phyloP scores from a whole-genome alignment of 805 yeast species.

The Sungouiozyma intestinalis region DNA sequence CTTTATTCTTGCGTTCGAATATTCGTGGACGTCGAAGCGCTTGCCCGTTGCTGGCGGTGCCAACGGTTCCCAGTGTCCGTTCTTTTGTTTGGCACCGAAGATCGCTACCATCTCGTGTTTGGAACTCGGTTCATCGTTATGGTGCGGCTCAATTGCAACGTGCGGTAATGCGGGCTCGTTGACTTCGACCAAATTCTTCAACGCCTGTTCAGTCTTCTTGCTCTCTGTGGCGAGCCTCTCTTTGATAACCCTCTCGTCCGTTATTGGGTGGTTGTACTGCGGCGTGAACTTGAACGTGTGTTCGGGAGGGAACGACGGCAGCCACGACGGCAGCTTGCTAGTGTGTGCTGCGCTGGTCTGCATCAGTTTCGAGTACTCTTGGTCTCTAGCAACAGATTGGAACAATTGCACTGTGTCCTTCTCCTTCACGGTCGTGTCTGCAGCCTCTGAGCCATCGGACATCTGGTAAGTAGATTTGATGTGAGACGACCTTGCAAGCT shows the following conservation, averaged over 20 bases:
- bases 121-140: too few relatives aligned
- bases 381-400: constrained; percentile 10
- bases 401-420: background rate
- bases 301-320: constrained; percentile 89
- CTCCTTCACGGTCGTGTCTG: background rate
- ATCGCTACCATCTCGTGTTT: too few relatives aligned
- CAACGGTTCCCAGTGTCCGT: too few relatives aligned
- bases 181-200: constrained; percentile 29
- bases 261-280: constrained; percentile 45
- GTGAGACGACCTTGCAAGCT: background rate
- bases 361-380: constrained; percentile 17
- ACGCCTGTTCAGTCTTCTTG: constrained; percentile 65
- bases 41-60: too few relatives aligned
- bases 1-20: constrained; percentile 39
- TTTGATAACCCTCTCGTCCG: constrained; percentile 63
- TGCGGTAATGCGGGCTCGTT: too few relatives aligned
- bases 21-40: constrained; percentile 44
- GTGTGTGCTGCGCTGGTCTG: constrained; percentile 37
- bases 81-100: too few relatives aligned
- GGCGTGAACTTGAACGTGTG: constrained; percentile 82
- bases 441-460: background rate
- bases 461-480: background rate
- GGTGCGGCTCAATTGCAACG: too few relatives aligned
- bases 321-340: constrained; percentile 55
- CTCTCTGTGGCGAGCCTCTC: constrained; percentile 73